phyloP scores from a whole-genome alignment of 768 basidiomycete species.

The Leccinum subgranulosum region DNA sequence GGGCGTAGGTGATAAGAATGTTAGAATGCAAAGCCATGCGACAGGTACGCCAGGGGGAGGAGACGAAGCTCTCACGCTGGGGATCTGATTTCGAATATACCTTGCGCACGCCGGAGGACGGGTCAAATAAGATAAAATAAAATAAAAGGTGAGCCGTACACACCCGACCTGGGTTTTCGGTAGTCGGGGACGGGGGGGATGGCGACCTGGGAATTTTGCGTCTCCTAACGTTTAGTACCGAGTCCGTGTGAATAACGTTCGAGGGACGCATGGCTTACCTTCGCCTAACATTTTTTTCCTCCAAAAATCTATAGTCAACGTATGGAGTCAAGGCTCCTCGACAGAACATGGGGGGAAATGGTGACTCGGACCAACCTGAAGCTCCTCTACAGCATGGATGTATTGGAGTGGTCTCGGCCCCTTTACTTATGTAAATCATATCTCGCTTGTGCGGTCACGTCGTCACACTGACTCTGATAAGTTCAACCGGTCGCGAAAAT shows the following conservation, averaged over 20 bases:
- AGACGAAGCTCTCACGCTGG: conserved; percentile 27
- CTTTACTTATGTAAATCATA: not conserved
- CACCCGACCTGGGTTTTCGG: conserved; percentile 46
- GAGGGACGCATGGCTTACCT: conserved; percentile 14
- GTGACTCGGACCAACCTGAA: not conserved
- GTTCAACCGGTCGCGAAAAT: not conserved
- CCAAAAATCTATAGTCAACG: not conserved
- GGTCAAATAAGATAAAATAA: not conserved
- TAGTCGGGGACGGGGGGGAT: conserved; percentile 19
- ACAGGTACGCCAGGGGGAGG: not conserved
- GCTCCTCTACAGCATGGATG: not conserved
- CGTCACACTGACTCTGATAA: not conserved
- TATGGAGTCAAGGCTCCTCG: not conserved
- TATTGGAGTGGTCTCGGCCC: not conserved
- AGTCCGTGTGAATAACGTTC: not conserved
- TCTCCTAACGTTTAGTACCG: not conserved
- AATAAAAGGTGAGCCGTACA: not conserved
- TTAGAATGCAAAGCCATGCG: not conserved
- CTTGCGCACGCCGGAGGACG: conserved; percentile 21
- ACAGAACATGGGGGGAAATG: not conserved
- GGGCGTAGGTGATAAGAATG: not conserved
- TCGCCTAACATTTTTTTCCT: conserved; percentile 21
- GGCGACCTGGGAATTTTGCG: conserved; percentile 25
- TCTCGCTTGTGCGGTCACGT: not conserved
- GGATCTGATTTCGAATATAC: conserved; percentile 49